Percentiles rank a stretch among this genome's conserved stretches.
These are phyloP conservation scores for Cokeromyces recurvatus DNA, from an alignment of 371 early-diverging fungal genomes.

Conservation along the genomic window DNA sequence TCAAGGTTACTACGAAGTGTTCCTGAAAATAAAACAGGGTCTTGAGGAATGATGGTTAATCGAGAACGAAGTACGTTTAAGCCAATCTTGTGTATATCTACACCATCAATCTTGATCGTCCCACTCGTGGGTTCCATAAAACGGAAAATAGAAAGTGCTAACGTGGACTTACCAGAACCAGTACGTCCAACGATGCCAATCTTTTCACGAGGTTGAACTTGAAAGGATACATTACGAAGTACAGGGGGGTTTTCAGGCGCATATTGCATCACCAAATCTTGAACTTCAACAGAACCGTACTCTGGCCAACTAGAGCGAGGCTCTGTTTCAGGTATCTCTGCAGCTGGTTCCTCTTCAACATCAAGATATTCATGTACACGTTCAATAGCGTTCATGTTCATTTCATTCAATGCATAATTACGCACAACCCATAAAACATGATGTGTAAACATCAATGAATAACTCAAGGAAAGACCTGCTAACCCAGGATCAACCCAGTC, in stretches of 20 bases:
- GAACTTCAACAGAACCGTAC: constrained; percentile 60
- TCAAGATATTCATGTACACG: constrained; percentile 73
- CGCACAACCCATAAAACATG: constrained; percentile 78
- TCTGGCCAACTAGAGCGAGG: constrained; percentile 73
- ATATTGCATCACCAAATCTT: constrained; percentile 63
- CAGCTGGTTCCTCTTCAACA: constrained; percentile 67
- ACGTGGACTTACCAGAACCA: constrained; percentile 61
- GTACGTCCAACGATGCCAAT: constrained; percentile 60
- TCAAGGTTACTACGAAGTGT: constrained; percentile 78
- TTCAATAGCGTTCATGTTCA: constrained; percentile 83
- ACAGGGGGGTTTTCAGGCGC: constrained; percentile 63
- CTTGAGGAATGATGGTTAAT: constrained; percentile 70
- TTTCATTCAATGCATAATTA: constrained; percentile 77
- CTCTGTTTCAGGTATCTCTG: constrained; percentile 33
- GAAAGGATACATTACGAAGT: constrained; percentile 60
- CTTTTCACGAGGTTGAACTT: constrained; percentile 49
- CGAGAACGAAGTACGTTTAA: constrained; percentile 57
- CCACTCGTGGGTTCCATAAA: constrained; percentile 65
- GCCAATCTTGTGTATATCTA: constrained; percentile 63
- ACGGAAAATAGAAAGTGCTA: constrained; percentile 68
- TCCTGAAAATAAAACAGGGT: constrained; percentile 74
- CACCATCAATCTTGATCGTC: constrained; percentile 62
- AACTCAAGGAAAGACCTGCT: constrained; percentile 78
- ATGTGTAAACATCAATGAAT: constrained; percentile 61
- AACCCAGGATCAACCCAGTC: constrained; percentile 63